Evolutionary conservation across 805 yeast genomes (phyloP), one percentile per base, ranked within the genome.

Genomic region (Yarrowia sp.): DNA sequence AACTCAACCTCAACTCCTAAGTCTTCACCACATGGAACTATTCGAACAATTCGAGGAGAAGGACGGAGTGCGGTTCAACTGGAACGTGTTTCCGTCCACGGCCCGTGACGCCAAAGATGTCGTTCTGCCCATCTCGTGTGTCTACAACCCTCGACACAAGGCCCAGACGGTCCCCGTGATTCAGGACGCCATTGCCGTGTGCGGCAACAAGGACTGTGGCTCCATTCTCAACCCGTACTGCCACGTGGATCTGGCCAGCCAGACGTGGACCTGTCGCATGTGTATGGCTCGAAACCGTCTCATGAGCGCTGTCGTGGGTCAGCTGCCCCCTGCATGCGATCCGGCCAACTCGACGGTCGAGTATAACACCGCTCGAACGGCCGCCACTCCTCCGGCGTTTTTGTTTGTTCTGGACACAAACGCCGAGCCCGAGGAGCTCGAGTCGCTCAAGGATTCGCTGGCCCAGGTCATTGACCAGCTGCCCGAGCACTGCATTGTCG

Each of bases 401-500:
- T 77, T 91, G 62, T 89, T 89, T 71, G 90, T 90, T 36, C 85
- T 92, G 69, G 98, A 92, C 76, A 79, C 90, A 65, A 90, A 96
- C 73, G 92, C 91, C 75, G 96, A 92, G 71, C 85, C 83, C 61
- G 97, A 91, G 70, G 90, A 89, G 72, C 79, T 92, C 70, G 83
- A 86, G 72, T 89, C 96, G 1, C 81, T 92, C 75, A 91, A 89
- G 72, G 96, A 91, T 69, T 82, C 93, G 21, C 80, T 92, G 71
- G 82, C 90, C 59, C 82, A 89, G 64, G 85, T 96, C 1, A 80
- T 92, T 68, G 83, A 89, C 61, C 78, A 89, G 69, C 82, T 92
- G 70, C 98, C 98, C 14, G 93, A 93, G 49, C 90, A 92, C 70
- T 88, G 96, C 1, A 79, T 91, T 64, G 84, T 92, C 65, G 97